Evolutionary conservation across 2,329 filamentous ascomycete species (phyloP).

Genomic region (Alternaria novae-zelandiae): DNA sequence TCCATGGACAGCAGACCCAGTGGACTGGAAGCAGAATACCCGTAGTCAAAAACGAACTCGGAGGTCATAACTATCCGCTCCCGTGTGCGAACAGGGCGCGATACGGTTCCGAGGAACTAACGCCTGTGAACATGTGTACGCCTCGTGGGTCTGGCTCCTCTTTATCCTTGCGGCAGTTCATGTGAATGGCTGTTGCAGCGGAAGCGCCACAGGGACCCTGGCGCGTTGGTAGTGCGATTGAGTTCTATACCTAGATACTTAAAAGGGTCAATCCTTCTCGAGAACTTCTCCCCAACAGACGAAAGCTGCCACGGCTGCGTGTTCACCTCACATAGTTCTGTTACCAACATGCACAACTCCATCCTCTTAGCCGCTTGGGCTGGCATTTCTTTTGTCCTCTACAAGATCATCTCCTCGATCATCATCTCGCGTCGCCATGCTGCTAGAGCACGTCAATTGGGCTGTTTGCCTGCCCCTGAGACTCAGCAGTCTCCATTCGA

Average conservation of each 20-base stretch:
- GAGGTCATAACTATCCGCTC: neutral
- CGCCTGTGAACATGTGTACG: neutral
- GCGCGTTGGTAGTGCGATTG: neutral
- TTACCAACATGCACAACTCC: constrained; percentile 35
- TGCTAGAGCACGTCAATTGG: constrained; percentile 44
- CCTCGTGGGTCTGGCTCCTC: neutral
- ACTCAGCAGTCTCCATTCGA: constrained; percentile 50
- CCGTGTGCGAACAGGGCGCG: neutral
- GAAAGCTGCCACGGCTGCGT: neutral
- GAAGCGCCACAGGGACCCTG: neutral
- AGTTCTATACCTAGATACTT: neutral
- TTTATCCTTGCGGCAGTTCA: neutral
- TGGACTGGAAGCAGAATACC: neutral
- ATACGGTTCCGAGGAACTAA: neutral
- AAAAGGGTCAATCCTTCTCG: neutral
- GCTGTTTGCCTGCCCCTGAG: constrained; percentile 52
- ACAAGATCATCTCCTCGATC: constrained; percentile 36
- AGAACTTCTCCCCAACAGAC: neutral
- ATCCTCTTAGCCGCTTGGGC: constrained; percentile 39
- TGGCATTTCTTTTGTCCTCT: constrained; percentile 38
- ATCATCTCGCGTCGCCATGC: constrained; percentile 40
- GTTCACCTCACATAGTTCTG: neutral
- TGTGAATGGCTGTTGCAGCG: neutral
- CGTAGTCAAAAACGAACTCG: neutral
- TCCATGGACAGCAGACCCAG: neutral